A percentile compares a stretch with the other conserved stretches of the same genome.
Conservation (phyloP, 345 rosid genomes). For the Psidium friedrichsthalianum region DNA sequence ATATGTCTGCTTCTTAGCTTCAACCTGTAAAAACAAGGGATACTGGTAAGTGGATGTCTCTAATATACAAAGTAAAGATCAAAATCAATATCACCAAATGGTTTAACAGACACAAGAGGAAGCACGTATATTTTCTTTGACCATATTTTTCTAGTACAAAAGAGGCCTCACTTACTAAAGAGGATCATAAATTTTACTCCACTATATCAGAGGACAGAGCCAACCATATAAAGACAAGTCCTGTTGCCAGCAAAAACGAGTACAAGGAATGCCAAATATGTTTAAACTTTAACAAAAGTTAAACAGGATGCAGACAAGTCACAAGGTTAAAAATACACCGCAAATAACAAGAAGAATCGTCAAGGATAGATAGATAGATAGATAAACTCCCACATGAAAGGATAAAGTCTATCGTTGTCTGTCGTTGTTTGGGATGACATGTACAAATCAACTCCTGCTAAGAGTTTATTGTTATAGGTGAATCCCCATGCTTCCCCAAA, state of each 20-base stretch:
- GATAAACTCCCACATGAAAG: neutral
- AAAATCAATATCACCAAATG: neutral
- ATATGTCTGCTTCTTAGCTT: constrained; percentile 73
- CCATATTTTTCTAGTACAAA: neutral
- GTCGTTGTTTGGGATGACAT: neutral
- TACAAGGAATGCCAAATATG: neutral
- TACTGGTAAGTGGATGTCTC: neutral
- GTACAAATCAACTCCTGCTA: neutral
- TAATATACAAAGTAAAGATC: neutral
- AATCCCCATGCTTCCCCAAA: neutral
- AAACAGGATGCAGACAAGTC: neutral
- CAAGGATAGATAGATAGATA: neutral
- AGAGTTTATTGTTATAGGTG: neutral
- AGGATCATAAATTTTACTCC: neutral
- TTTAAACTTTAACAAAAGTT: neutral
- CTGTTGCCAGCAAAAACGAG: neutral
- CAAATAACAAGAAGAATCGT: neutral
- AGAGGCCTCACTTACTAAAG: neutral
- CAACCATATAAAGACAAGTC: neutral
- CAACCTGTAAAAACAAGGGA: constrained; percentile 6
- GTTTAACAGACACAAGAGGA: neutral
- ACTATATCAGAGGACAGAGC: neutral
- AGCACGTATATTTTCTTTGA: neutral
- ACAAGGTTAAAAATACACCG: neutral
- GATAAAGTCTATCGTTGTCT: neutral